Evolutionary conservation across 2,329 filamentous ascomycete species (phyloP).

Genomic region (Diaporthe citri): DNA sequence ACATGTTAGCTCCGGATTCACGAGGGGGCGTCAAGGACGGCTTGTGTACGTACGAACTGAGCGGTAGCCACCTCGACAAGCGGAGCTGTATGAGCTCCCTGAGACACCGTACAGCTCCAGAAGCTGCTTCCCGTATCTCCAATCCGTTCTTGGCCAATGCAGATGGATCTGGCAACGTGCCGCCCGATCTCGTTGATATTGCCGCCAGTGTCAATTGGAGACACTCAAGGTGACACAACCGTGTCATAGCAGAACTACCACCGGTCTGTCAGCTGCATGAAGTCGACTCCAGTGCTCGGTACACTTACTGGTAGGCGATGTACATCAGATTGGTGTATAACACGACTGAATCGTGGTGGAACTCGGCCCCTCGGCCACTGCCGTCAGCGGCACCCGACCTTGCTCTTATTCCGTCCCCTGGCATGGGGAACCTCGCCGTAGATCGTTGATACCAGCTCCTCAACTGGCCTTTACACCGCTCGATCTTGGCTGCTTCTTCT

Average conservation of each 20-base stretch:
- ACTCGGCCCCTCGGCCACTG: constrained; percentile 44
- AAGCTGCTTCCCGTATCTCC: constrained; percentile 59
- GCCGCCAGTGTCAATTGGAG: constrained; percentile 58
- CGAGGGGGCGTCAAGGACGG: too few species aligned
- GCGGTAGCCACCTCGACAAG: constrained; percentile 59
- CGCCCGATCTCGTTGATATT: constrained; percentile 46
- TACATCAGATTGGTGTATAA: constrained; percentile 62
- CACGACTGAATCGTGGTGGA: constrained; percentile 56
- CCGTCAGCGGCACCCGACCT: constrained; percentile 42
- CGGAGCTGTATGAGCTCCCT: constrained; percentile 61
- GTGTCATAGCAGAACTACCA: constrained; percentile 28
- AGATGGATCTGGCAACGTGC: constrained; percentile 48
- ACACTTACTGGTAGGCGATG: constrained; percentile 64
- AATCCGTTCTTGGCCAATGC: constrained; percentile 54
- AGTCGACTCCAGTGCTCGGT: background rate
- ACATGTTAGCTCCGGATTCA: too few species aligned
- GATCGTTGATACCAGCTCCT: constrained; percentile 56
- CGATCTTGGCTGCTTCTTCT: constrained; percentile 50
- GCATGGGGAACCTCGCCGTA: constrained; percentile 54
- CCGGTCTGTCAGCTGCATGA: background rate
- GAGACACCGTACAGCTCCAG: constrained; percentile 58
- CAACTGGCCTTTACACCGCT: constrained; percentile 53
- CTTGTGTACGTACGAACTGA: constrained; percentile 61
- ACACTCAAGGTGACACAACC: constrained; percentile 60
- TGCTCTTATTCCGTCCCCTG: constrained; percentile 49